Percentiles rank a stretch among this genome's conserved stretches.
phyloP scores from a whole-genome alignment of 805 yeast species.

The Yarrowia sp. region DNA sequence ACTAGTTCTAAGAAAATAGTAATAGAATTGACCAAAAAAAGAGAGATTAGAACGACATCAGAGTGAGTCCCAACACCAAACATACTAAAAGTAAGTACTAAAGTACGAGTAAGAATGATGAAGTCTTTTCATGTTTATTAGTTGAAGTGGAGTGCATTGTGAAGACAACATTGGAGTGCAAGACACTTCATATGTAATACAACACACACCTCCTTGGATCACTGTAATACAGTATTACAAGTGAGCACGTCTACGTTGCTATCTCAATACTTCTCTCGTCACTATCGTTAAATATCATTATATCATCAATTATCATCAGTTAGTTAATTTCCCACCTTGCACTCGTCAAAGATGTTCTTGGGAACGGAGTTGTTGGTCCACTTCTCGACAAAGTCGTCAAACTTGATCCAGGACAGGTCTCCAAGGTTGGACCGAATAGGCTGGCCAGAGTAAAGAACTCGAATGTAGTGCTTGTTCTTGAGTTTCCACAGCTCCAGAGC shows the following conservation, averaged over 20 bases:
- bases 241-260: not conserved
- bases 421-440: constrained; percentile 42
- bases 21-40: constrained; percentile 15
- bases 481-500: constrained; percentile 53
- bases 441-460: constrained; percentile 53
- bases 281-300: not conserved
- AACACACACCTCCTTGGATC: too few species aligned
- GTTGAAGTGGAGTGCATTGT: too few species aligned
- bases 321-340: constrained; percentile 14
- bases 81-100: too few species aligned
- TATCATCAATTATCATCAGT: not conserved
- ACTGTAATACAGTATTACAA: not conserved
- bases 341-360: constrained; percentile 11
- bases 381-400: constrained; percentile 36
- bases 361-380: constrained; percentile 26
- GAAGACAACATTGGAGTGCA: too few species aligned
- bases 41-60: too few species aligned
- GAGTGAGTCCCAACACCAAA: too few species aligned
- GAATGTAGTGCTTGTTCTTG: constrained; percentile 47
- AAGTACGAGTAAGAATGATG: too few species aligned
- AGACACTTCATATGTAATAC: too few species aligned
- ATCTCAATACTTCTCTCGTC: too few species aligned
- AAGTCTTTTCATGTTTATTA: too few species aligned
- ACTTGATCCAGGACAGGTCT: constrained; percentile 39
- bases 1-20: constrained; percentile 66